Conservation (phyloP, 2,329 filamentous ascomycete species). For the Stachybotrys echinatus region DNA sequence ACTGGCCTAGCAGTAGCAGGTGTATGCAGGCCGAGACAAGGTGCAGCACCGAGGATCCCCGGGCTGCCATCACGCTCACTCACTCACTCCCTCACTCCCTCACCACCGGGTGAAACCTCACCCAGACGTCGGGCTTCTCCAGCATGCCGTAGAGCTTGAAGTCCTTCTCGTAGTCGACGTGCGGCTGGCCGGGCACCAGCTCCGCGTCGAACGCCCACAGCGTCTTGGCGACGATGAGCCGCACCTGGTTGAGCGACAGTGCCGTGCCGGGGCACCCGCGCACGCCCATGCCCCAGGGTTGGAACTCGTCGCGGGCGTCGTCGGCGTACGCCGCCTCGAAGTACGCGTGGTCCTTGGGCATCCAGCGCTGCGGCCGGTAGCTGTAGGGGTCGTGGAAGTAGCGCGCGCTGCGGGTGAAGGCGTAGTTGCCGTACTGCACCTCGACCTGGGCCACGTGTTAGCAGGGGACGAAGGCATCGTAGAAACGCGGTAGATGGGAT, state of each 20-base stretch:
- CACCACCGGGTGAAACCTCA: background rate
- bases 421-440: conserved; percentile 1
- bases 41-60: background rate
- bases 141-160: conserved; percentile 1
- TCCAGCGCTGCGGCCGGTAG: background rate
- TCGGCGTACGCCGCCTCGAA: background rate
- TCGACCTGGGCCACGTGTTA: background rate
- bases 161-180: background rate
- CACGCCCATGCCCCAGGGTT: background rate
- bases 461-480: background rate
- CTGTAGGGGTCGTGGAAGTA: conserved; percentile 1
- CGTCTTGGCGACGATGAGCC: background rate
- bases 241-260: background rate
- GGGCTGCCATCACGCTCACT: too few species aligned
- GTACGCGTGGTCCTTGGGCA: background rate
- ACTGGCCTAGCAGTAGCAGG: too few species aligned
- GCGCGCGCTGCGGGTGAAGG: background rate
- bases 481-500: background rate
- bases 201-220: conserved; percentile 1
- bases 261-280: background rate
- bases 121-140: background rate
- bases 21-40: too few species aligned
- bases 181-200: background rate
- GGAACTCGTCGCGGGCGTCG: background rate
- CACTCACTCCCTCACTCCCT: background rate